Base-by-base conservation (phyloP, 2,329 filamentous ascomycete species). In the Cryphonectria carpinicola region DNA sequence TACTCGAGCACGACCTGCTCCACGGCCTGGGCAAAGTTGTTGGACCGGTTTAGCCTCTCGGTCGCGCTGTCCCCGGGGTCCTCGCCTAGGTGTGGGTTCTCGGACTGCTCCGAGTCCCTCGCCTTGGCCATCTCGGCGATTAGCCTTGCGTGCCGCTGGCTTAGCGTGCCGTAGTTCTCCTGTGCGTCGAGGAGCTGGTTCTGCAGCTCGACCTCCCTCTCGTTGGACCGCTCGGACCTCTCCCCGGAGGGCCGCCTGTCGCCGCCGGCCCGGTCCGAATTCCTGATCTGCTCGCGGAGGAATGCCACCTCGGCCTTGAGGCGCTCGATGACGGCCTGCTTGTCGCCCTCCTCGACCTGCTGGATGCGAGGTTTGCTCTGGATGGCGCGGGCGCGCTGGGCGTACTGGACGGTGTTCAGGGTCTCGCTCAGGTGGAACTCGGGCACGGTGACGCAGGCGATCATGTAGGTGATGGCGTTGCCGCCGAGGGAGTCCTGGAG, bases 381-480 rank as follows among this genome's bases (percentile, higher is more conserved):
- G 72, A 99, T 99, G 1, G 95, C 94, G 74, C 96, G 92, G 73
- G 96, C 97, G 74, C 96, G 90, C 82, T 98, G 96, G 8, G 96
- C 96, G 81, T 99, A 99, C 80, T 98, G 93, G 32, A 99, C 93
- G 0, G 96, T 99, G 80, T 99, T 99, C 70, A 99, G 85, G 0
- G 97, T 98, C 82, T 99, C 96, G 82, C 95, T 98, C 61, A 99
- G 85, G 80, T 99, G 96, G 79, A 99, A 99, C 79, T 98, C 95
- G 19, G 95, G 94, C 0, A 95, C 95, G 0, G 95, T 99, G 41
- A 99, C 95, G 82, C 96, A 99, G 11, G 96, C 96, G 82, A 99
- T 96, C 96, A 99, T 98, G 83, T 98, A 99, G 0, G 96, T 99
- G 79, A 98, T 97, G 49, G 96, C 96, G 79, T 97, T 98, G 5